Evolutionary conservation across 164 flowering plant species (phyloP).

Genomic region (Annona squamosa): DNA sequence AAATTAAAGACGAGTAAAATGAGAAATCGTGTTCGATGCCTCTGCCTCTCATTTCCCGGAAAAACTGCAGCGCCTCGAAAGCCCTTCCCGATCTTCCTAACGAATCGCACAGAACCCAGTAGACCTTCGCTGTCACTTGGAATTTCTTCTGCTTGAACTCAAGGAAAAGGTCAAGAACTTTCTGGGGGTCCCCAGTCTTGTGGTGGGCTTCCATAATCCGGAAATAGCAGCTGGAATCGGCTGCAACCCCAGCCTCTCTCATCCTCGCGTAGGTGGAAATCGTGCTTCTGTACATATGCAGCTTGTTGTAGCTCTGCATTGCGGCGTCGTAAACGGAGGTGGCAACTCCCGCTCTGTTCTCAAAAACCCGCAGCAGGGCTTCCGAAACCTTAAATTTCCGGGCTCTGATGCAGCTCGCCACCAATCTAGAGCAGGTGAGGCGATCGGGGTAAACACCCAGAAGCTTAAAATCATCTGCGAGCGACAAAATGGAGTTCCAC

Average conservation of each 20-base stretch:
- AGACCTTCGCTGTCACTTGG: constrained; percentile 22
- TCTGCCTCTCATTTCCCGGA: constrained; percentile 36
- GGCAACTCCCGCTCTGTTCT: constrained; percentile 25
- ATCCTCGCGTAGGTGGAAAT: constrained; percentile 32
- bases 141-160: constrained; percentile 32
- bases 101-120: constrained; percentile 41
- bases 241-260: constrained; percentile 28
- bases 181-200: constrained; percentile 33
- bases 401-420: constrained; percentile 47
- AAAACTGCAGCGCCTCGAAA: constrained; percentile 52
- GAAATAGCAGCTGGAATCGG: constrained; percentile 38
- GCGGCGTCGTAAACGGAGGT: constrained; percentile 46
- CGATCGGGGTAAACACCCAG: constrained; percentile 45
- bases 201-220: constrained; percentile 56
- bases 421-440: constrained; percentile 36
- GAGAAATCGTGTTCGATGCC: constrained; percentile 34
- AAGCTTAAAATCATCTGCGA: constrained; percentile 39
- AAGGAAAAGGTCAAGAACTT: constrained; percentile 38
- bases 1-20: constrained; percentile 51
- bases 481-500: constrained; percentile 38
- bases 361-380: constrained; percentile 32
- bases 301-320: constrained; percentile 58
- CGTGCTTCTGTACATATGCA: constrained; percentile 70
- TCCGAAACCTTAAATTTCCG: constrained; percentile 50
- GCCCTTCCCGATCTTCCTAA: constrained; percentile 45